Conservation (phyloP, 345 rosid genomes). For the Gynandropsis gynandra region DNA sequence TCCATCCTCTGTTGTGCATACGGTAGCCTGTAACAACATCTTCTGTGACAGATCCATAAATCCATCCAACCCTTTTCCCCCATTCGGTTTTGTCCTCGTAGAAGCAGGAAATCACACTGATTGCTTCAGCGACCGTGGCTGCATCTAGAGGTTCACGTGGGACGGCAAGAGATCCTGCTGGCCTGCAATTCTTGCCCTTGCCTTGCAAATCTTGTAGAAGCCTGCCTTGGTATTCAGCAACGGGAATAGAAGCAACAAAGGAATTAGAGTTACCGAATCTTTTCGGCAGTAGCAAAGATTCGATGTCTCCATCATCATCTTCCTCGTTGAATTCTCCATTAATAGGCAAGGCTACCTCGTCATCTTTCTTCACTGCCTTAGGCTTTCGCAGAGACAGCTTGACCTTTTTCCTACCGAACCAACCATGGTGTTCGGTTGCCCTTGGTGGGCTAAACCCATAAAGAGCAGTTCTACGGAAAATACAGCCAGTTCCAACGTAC, state of each 20-base stretch:
- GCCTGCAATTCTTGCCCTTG: slow-evolving; percentile 50
- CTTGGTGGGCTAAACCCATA: slow-evolving; percentile 72
- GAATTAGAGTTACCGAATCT: slow-evolving; percentile 63
- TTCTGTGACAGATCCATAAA: slow-evolving; percentile 75
- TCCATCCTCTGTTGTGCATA: slow-evolving; percentile 89
- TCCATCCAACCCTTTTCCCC: slow-evolving; percentile 83
- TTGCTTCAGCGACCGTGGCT: slow-evolving; percentile 76
- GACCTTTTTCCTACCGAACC: slow-evolving; percentile 59
- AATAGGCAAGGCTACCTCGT: slow-evolving; percentile 40
- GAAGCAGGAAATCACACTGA: slow-evolving; percentile 68
- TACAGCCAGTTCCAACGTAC: slow-evolving; percentile 61
- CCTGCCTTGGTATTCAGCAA: slow-evolving; percentile 76
- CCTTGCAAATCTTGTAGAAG: slow-evolving; percentile 61
- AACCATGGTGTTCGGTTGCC: slow-evolving; percentile 64
- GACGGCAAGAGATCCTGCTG: slow-evolving; percentile 70
- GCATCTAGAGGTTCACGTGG: slow-evolving; percentile 82
- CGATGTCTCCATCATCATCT: slow-evolving; percentile 63
- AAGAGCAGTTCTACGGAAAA: slow-evolving; percentile 56
- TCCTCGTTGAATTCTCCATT: slow-evolving; percentile 37
- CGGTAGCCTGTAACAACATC: slow-evolving; percentile 77
- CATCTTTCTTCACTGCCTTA: slow-evolving; percentile 42
- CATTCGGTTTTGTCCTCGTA: slow-evolving; percentile 79
- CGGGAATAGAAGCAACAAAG: slow-evolving; percentile 59
- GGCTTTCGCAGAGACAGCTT: slow-evolving; percentile 48
- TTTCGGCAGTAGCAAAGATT: slow-evolving; percentile 56